Evolutionary conservation across 2,329 filamentous ascomycete genomes (phyloP).

Genomic region (Coniochaeta hoffmannii): DNA sequence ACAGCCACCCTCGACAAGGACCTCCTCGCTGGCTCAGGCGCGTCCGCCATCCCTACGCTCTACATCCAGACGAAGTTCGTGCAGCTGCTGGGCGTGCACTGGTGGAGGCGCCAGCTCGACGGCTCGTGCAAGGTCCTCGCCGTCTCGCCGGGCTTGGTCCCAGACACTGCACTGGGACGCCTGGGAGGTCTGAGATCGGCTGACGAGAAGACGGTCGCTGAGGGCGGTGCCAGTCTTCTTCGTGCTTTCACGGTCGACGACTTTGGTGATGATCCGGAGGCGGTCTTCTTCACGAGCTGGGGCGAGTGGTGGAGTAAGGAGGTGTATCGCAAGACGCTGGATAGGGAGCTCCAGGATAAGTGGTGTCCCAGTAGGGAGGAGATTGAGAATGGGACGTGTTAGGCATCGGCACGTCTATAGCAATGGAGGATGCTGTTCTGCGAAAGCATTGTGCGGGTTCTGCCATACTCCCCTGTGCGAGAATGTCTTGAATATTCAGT

Average conservation of each 20-base stretch:
- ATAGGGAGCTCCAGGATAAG: constrained; percentile 41
- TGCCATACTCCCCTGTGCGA: too few relatives aligned
- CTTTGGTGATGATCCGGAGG: constrained; percentile 42
- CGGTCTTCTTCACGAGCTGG: constrained; percentile 48
- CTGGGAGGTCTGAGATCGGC: constrained; percentile 26
- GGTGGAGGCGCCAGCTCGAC: constrained; percentile 46
- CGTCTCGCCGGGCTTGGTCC: constrained; percentile 46
- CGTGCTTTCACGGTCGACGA: constrained; percentile 35
- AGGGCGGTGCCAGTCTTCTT: constrained; percentile 39
- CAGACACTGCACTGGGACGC: constrained; percentile 36
- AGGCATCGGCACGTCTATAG: too few relatives aligned
- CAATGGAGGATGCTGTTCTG: too few relatives aligned
- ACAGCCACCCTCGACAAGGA: constrained; percentile 30
- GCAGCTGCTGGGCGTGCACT: constrained; percentile 43
- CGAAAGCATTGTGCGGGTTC: too few relatives aligned
- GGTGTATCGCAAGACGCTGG: constrained; percentile 30
- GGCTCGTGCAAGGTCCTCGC: constrained; percentile 38
- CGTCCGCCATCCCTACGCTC: constrained; percentile 14
- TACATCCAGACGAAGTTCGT: constrained; percentile 42
- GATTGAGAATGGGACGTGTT: too few relatives aligned
- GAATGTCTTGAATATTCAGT: too few relatives aligned
- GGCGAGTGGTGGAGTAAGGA: constrained; percentile 47
- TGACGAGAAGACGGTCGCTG: constrained; percentile 38
- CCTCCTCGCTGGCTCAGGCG: constrained; percentile 30
- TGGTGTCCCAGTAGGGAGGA: constrained; percentile 40